These are phyloP conservation scores for Rhynchosporium agropyri DNA, from an alignment of 2,329 filamentous ascomycete genomes.

Conservation along the genomic window DNA sequence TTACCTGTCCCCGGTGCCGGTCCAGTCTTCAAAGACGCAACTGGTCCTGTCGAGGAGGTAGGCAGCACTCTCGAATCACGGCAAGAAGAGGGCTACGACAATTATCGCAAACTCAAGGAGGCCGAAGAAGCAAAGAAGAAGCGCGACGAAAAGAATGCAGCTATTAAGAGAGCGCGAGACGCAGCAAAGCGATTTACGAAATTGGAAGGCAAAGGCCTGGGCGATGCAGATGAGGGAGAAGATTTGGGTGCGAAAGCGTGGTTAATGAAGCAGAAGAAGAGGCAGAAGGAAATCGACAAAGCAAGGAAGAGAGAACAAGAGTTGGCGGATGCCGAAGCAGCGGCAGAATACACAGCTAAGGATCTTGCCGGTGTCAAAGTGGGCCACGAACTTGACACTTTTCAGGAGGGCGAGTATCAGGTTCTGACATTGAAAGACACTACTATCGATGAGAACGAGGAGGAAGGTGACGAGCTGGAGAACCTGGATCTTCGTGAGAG, in stretches of 20 bases:
- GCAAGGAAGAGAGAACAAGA: slow-evolving; percentile 74
- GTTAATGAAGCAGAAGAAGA: slow-evolving; percentile 88
- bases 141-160: slow-evolving; percentile 78
- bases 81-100: slow-evolving; percentile 72
- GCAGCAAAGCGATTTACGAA: slow-evolving; percentile 73
- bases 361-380: slow-evolving; percentile 92
- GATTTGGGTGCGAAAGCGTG: slow-evolving; percentile 81
- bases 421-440: slow-evolving; percentile 94
- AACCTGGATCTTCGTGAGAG: slow-evolving; percentile 71
- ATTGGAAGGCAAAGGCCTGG: slow-evolving; percentile 81
- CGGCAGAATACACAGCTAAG: slow-evolving; percentile 77
- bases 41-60: slow-evolving; percentile 60
- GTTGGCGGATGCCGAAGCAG: slow-evolving; percentile 72
- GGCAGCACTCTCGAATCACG: slow-evolving; percentile 84
- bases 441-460: slow-evolving; percentile 80
- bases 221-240: slow-evolving; percentile 68
- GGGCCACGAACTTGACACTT: slow-evolving; percentile 79
- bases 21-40: slow-evolving; percentile 57
- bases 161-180: slow-evolving; percentile 86
- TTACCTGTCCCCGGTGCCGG: slow-evolving; percentile 78
- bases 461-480: slow-evolving; percentile 88
- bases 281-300: slow-evolving; percentile 87
- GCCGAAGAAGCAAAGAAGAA: slow-evolving; percentile 76
- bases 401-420: slow-evolving; percentile 83
- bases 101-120: slow-evolving; percentile 66